These are phyloP conservation scores for Lindgomyces ingoldianus DNA, from an alignment of 495 filamentous ascomycete genomes.

Conservation along the genomic window DNA sequence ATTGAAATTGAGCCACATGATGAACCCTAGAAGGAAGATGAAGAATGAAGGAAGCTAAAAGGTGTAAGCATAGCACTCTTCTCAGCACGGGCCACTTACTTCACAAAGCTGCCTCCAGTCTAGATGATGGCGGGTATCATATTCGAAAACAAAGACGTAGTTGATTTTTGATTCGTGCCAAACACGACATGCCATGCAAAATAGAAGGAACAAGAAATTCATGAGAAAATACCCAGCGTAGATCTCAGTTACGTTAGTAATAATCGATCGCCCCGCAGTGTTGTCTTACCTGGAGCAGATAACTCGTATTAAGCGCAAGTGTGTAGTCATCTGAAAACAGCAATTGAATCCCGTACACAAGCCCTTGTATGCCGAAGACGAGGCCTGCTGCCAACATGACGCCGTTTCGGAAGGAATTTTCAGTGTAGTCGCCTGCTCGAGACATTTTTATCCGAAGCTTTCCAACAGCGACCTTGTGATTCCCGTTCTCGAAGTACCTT, in stretches of 20 bases:
- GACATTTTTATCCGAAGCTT: constrained; percentile 73
- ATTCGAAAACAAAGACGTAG: constrained; percentile 95
- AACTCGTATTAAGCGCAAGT: constrained; percentile 61
- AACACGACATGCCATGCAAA: constrained; percentile 75
- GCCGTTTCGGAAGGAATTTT: constrained; percentile 75
- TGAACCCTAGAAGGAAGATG: constrained; percentile 72
- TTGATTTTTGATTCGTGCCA: constrained; percentile 87
- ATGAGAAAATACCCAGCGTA: constrained; percentile 85
- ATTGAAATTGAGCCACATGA: constrained; percentile 85
- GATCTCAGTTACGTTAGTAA: constrained; percentile 55
- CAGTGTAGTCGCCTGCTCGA: constrained; percentile 68
- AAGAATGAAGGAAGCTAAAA: constrained; percentile 71
- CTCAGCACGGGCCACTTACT: constrained; percentile 44
- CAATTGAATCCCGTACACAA: constrained; percentile 65
- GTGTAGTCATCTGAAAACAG: constrained; percentile 46
- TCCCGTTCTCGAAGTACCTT: constrained; percentile 86
- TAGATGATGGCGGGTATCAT: constrained; percentile 78
- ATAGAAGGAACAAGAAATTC: constrained; percentile 70
- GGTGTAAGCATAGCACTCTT: constrained; percentile 5
- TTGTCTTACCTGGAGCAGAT: constrained; percentile 66
- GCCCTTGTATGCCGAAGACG: constrained; percentile 72
- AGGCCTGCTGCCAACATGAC: constrained; percentile 72
- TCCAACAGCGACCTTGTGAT: constrained; percentile 83
- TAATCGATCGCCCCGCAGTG: constrained; percentile 1
- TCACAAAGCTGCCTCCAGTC: constrained; percentile 90